phyloP scores from a whole-genome alignment of 169 alveolate genomes.

The Plasmodium knowlesi region DNA sequence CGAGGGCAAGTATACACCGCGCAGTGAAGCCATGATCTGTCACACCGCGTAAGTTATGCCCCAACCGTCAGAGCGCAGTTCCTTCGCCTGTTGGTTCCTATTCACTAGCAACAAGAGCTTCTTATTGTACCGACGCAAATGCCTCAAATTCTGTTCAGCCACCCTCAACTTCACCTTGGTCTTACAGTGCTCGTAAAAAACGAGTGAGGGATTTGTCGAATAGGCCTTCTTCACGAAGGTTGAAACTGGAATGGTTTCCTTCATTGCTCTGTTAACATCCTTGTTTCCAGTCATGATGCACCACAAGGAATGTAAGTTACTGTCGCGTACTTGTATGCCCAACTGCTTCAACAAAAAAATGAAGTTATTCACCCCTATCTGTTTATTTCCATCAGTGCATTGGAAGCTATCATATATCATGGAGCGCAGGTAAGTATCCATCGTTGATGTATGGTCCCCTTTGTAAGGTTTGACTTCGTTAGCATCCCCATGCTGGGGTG shows the following conservation, averaged over 20 bases:
- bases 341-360: slow-evolving; percentile 14
- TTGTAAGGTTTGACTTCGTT: background rate
- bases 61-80: background rate
- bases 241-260: slow-evolving; percentile 4
- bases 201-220: slow-evolving; percentile 42
- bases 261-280: slow-evolving; percentile 7
- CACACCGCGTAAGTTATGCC: background rate
- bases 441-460: background rate
- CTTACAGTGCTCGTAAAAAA: slow-evolving; percentile 52
- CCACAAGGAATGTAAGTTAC: slow-evolving; percentile 23
- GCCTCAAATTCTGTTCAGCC: slow-evolving; percentile 21
- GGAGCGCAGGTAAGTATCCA: slow-evolving; percentile 13
- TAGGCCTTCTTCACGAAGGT: slow-evolving; percentile 40
- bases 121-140: slow-evolving; percentile 13
- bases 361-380: slow-evolving; percentile 25
- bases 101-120: slow-evolving; percentile 16
- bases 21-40: background rate
- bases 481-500: background rate
- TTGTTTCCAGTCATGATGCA: slow-evolving; percentile 14
- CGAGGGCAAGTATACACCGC: background rate
- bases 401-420: slow-evolving; percentile 31
- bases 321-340: slow-evolving; percentile 6
- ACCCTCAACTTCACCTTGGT: slow-evolving; percentile 22
- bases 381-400: slow-evolving; percentile 5
- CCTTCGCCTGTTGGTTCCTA: background rate